A percentile compares a stretch with the other conserved stretches of the same genome.
phyloP scores from a whole-genome alignment of 2,329 filamentous ascomycete species.

The Colletotrichum lini region DNA sequence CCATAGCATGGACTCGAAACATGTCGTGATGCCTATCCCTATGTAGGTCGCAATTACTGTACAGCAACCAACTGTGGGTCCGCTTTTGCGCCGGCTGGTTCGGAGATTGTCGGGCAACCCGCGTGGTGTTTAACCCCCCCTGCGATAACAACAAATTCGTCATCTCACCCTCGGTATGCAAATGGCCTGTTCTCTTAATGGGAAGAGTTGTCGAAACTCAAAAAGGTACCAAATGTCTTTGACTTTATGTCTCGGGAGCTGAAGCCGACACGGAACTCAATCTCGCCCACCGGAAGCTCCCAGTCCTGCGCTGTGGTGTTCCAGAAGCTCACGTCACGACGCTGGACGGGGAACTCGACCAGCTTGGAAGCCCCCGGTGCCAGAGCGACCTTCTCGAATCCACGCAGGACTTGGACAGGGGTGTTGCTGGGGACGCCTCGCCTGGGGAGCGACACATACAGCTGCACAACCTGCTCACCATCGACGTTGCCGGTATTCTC shows the following conservation, averaged over 20 bases:
- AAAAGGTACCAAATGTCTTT: no score
- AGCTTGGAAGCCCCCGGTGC: slow-evolving; percentile 38
- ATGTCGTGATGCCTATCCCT: background rate
- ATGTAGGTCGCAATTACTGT: background rate
- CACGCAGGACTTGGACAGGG: slow-evolving; percentile 58
- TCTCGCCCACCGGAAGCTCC: slow-evolving; percentile 43
- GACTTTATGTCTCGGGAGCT: slow-evolving; percentile 16
- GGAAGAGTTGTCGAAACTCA: no score
- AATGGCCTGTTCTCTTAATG: no score
- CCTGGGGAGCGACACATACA: slow-evolving; percentile 60
- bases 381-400: no score
- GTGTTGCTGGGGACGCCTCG: background rate
- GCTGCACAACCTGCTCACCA: slow-evolving; percentile 68
- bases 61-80: background rate
- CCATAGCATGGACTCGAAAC: background rate
- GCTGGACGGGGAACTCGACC: slow-evolving; percentile 58
- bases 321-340: slow-evolving; percentile 67
- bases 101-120: no score
- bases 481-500: slow-evolving; percentile 70
- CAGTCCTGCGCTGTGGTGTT: slow-evolving; percentile 62
- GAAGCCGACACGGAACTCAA: slow-evolving; percentile 9
- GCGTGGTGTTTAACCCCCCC: no score
- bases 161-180: no score
- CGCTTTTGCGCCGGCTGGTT: no score
- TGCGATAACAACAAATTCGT: no score